Base-by-base conservation (phyloP, 208 protist species). In the Leishmania guyanensis region DNA sequence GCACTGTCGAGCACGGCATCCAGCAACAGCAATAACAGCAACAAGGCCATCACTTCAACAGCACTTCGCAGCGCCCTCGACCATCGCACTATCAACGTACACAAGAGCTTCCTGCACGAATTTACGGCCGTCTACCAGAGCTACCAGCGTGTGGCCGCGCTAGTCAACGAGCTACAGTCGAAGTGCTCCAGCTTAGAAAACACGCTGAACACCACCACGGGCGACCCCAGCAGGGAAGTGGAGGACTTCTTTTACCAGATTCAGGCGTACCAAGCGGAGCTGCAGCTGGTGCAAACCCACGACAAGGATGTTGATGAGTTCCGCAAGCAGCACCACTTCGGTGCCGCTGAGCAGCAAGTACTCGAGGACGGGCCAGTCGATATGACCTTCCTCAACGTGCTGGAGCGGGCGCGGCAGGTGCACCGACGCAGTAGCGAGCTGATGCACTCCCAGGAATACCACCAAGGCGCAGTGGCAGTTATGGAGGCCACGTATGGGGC, bases 401-500 rank as follows among this genome's bases (percentile, higher is more conserved):
- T 97, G 39, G 87, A 91, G 64, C 86, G 84, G 3, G 91, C 86
- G 20, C 91, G 93, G 54, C 84, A 81, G 79, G 91, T 93, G 75
- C 88, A 96, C 76, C 84, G 78, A 9, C 88, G 89, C 79, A 95
- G 92, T 71, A 87, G 87, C 56, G 78, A 86, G 43, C 85, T 97
- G 58, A 75, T 95, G 65, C 86, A 91, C 48, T 89, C 86, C 33
- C 88, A 89, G 77, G 85, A 93, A 68, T 85, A 89, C 74, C 89
- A 93, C 46, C 84, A 94, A 78, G 74, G 79, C 46, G 77, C 83
- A 0, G 82, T 74, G 2, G 85, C 88, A 17, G 82, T 96, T 77
- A 93, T 96, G 87, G 91, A 95, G 79, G 87, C 86, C 56, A 95
- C 90, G 20, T 95, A 96, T 81, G 85, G 77, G 65, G 92, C 91